Percentiles rank a stretch among this genome's conserved stretches.
These are phyloP conservation scores for Leucocoprinus sp. DNA, from an alignment of 768 basidiomycete species.

Conservation along the genomic window DNA sequence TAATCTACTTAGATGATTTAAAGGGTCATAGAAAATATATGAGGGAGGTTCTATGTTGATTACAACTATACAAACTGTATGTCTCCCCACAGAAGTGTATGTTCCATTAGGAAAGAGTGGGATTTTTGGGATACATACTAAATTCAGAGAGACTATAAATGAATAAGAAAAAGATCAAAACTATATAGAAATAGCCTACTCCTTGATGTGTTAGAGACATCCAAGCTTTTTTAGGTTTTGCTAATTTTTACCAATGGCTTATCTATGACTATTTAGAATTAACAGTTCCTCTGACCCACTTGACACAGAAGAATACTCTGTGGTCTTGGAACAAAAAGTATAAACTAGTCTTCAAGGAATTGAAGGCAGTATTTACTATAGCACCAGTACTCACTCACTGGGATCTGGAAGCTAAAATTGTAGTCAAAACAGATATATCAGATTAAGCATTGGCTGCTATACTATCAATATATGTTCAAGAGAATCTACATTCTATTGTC, in stretches of 20 bases:
- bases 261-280: slow-evolving; percentile 4
- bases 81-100: slow-evolving; percentile 26
- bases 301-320: not conserved
- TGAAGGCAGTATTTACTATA: not conserved
- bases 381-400: slow-evolving; percentile 2
- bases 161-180: slow-evolving; percentile 16
- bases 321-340: slow-evolving; percentile 1
- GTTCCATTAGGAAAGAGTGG: slow-evolving; percentile 22
- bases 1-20: slow-evolving; percentile 25
- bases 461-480: no score
- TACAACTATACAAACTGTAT: slow-evolving; percentile 20
- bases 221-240: not conserved
- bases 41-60: slow-evolving; percentile 22
- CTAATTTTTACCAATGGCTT: not conserved
- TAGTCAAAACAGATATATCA: not conserved
- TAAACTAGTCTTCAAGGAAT: not conserved
- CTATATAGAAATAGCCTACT: slow-evolving; percentile 25
- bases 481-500: no score
- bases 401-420: not conserved
- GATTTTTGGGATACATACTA: slow-evolving; percentile 32
- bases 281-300: not conserved
- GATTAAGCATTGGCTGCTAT: not conserved
- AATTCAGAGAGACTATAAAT: slow-evolving; percentile 19
- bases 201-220: slow-evolving; percentile 25
- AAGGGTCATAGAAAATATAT: slow-evolving; percentile 22